Percentiles rank a stretch among this genome's conserved stretches.
Evolutionary conservation across 768 basidiomycete genomes (phyloP).

Genomic region (Hygrocybe punicea): DNA sequence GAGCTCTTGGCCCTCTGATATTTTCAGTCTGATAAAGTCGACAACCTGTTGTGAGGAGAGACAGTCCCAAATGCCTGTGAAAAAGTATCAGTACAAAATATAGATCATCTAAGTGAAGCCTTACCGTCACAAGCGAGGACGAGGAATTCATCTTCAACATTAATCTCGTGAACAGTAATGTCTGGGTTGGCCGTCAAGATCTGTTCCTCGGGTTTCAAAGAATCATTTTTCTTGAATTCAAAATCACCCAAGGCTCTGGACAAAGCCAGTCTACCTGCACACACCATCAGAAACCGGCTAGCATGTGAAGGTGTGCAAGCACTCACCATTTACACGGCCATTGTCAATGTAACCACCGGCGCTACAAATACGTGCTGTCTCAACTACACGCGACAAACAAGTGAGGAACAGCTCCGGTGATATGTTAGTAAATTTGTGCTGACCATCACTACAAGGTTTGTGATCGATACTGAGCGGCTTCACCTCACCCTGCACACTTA

Average conservation of each 20-base stretch:
- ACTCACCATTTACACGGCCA: conserved; percentile 90
- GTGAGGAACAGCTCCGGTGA: conserved; percentile 2
- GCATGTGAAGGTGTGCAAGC: background rate
- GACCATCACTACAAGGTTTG: conserved; percentile 86
- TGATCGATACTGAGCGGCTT: conserved; percentile 94
- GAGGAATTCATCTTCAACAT: conserved; percentile 91
- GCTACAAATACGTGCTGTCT: conserved; percentile 78
- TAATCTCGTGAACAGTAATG: conserved; percentile 73
- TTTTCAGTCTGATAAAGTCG: conserved; percentile 78
- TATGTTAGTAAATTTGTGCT: conserved; percentile 24
- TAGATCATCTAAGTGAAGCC: conserved; percentile 19
- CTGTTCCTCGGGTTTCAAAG: conserved; percentile 82
- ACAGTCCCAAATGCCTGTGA: conserved; percentile 96
- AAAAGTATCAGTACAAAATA: conserved; percentile 1
- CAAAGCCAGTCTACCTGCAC: conserved; percentile 85
- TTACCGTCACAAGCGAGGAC: conserved; percentile 96
- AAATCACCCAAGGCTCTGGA: conserved; percentile 97
- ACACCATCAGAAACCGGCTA: background rate
- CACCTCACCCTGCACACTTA: conserved; percentile 79
- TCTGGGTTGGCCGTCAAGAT: conserved; percentile 96
- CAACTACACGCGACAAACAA: conserved; percentile 45
- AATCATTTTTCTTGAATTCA: conserved; percentile 94
- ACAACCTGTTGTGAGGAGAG: conserved; percentile 88
- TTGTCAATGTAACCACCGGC: conserved; percentile 97
- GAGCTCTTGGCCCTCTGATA: conserved; percentile 76